Evolutionary conservation across 345 rosid species (phyloP), one percentile per base, ranked within the genome.

Genomic region (Populus alba): DNA sequence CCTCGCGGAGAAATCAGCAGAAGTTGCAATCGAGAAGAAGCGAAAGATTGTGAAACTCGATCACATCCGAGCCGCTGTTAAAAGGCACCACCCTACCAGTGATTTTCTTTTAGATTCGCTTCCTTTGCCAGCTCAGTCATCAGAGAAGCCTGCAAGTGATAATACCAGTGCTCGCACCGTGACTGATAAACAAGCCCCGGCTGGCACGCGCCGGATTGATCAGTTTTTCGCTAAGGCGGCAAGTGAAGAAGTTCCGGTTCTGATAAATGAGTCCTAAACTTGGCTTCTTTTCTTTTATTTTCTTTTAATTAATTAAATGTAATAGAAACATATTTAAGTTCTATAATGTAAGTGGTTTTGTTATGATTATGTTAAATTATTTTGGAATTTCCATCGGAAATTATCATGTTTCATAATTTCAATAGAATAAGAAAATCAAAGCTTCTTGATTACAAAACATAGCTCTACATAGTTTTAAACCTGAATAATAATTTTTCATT

Each of bases 21-120:
- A 81, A 45, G 87, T 86, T 35, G 86, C 91, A 2, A 20, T 43
- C 18, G 90, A 89, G 92, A 91, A 90, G 92, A 93, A 92, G 80
- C 91, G 91, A 0, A 95, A 85, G 83, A 89, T 71, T 18, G 88
- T 95, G 33, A 94, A 87, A 75, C 88, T 88, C 67, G 95, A 92
- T 16, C 90, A 93, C 75, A 71, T 95, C 43, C 85, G 92, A 75
- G 72, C 71, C 68, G 97, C 97, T 27, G 92, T 88, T 31, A 89
- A 89, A 82, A 82, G 93, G 81, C 99, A 94, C 84, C 91, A 77
- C 31, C 97, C 94, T 33, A 94, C 90, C 1, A 84, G 85, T 49
- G 99, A 95, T 85, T 93, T 95, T 80, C 91, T 95, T 38, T 88
- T 92, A 23, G 98, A 95, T 70, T 92, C 96, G 71, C 98, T 95